Conservation (phyloP, 495 filamentous ascomycete species). For the Trichoderma orchidacearum region DNA sequence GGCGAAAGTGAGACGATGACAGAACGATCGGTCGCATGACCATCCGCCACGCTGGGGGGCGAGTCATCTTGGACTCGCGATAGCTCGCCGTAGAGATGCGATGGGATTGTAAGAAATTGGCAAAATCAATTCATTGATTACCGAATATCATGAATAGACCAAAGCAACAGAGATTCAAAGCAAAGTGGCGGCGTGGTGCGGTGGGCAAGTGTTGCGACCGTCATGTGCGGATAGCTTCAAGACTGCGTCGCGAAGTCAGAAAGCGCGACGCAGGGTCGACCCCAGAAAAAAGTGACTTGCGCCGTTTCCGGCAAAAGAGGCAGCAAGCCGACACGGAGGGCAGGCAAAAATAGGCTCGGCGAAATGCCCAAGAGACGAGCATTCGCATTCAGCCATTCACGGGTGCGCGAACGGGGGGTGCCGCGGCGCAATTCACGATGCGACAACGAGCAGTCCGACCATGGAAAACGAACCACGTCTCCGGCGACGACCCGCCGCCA, state of each 20-base stretch:
- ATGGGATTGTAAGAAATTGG: not conserved
- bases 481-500: not conserved
- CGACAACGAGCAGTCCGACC: not conserved
- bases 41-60: not conserved
- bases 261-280: not conserved
- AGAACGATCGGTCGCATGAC: not conserved
- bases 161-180: not conserved
- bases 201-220: not conserved
- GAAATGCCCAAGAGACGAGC: not conserved
- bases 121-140: not conserved
- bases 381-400: not conserved
- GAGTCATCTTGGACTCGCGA: not conserved
- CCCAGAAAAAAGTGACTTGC: not conserved
- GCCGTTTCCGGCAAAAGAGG: not conserved
- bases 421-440: not conserved
- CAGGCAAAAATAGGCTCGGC: not conserved
- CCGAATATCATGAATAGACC: not conserved
- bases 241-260: not conserved
- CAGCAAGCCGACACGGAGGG: not conserved
- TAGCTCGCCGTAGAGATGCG: not conserved
- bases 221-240: not conserved
- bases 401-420: not conserved
- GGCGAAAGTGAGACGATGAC: not conserved
- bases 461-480: not conserved
- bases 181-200: not conserved